These are phyloP conservation scores for Kingdonia uniflora DNA, from an alignment of 164 flowering plant species.

Conservation along the genomic window DNA sequence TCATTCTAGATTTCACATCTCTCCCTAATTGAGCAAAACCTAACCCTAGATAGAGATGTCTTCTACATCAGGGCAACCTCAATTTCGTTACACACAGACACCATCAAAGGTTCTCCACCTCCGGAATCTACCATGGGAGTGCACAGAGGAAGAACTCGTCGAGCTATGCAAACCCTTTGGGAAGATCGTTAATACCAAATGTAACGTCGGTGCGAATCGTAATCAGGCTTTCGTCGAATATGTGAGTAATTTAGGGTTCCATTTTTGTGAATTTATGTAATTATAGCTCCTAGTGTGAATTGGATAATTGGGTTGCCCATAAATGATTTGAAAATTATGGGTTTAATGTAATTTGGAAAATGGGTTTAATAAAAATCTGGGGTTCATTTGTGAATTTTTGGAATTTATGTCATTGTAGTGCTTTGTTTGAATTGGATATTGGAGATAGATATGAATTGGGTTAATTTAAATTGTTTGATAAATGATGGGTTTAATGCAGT, in stretches of 20 bases:
- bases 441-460: too few species aligned
- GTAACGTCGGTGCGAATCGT: conserved; percentile 90
- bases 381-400: too few species aligned
- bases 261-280: too few species aligned
- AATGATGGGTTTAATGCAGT: too few species aligned
- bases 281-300: too few species aligned
- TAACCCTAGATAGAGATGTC: conserved; percentile 14
- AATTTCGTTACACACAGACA: conserved; percentile 86
- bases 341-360: too few species aligned
- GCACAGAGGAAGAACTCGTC: conserved; percentile 75
- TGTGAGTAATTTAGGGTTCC: conserved; percentile 23
- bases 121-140: conserved; percentile 92
- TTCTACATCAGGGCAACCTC: conserved; percentile 57
- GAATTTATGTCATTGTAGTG: too few species aligned
- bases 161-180: conserved; percentile 86
- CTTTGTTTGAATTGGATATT: too few species aligned
- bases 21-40: background rate
- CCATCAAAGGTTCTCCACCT: conserved; percentile 92
- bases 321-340: too few species aligned
- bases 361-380: too few species aligned
- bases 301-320: too few species aligned
- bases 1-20: background rate
- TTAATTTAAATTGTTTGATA: too few species aligned
- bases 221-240: conserved; percentile 97
- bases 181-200: conserved; percentile 83